Evolutionary conservation across 2,329 filamentous ascomycete genomes (phyloP), one percentile per base, ranked within the genome.

Genomic region (Rhynchosporium agropyri): DNA sequence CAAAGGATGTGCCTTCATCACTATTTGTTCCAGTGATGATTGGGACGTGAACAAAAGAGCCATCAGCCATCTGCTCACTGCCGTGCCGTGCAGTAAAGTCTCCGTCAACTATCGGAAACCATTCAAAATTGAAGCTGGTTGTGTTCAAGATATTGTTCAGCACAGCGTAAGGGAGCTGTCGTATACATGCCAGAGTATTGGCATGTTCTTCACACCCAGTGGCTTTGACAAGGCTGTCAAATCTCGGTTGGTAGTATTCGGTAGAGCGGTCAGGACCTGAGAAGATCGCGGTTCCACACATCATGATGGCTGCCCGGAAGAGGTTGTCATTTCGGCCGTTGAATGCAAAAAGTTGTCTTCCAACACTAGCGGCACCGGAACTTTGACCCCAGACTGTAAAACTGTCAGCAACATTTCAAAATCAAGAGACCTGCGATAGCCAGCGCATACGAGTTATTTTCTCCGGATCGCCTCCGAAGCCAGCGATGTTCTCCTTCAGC

Each of bases 371-470:
- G 9, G 50, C 50, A 54, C 50, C 50, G 12, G 36, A 40, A 40
- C 73, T 77, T 65, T 80, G 76, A 15, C 76, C 79, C 77, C 74
- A 79, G 60, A 78, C 71, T 6, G 76, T 77, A 3, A 20, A 20
- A 20, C 20, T 20, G 20, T 20, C 20, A 20, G 20, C 20, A 20
- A 20, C 20, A 20, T 20, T 20, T 20, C 20, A 20, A 20, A 20
- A 20, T 20, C 20, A 20, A 20, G 20, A 20, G 20, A 20, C 20
- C 20, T 20, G 20, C 20, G 20, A 20, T 20, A 20, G 20, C 20
- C 20, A 20, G 20, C 20, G 20, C 20, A 20, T 20, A 20, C 20
- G 20, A 20, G 20, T 20, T 20, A 78, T 74, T 61, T 76, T 73
- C 1, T 61, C 58, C 7, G 74, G 73, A 60, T 79, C 75, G 13